Evolutionary conservation across 1,284 basidiomycete genomes (phyloP).

Genomic region (Bjerkandera adusta): DNA sequence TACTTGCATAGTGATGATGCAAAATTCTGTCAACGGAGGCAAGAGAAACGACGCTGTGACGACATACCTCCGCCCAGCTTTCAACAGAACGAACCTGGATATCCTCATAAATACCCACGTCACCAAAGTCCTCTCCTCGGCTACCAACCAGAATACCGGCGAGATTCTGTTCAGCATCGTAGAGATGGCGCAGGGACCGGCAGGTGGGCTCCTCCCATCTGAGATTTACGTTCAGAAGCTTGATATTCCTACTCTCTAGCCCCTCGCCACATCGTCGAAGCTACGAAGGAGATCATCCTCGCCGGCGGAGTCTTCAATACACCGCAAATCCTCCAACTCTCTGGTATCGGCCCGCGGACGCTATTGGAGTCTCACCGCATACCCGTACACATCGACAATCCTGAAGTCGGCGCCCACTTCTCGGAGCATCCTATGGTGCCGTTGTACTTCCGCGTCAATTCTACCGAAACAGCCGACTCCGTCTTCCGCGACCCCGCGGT

Average conservation of each 20-base stretch:
- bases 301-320: conserved; percentile 33
- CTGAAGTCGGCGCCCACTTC: conserved; percentile 33
- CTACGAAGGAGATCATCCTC: conserved; percentile 26
- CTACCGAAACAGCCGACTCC: conserved; percentile 23
- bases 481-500: conserved; percentile 20
- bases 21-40: conserved; percentile 17
- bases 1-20: conserved; percentile 5
- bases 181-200: conserved; percentile 15
- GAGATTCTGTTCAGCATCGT: conserved; percentile 11
- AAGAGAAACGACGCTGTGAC: conserved; percentile 19
- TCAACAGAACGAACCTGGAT: conserved; percentile 26
- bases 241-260: background rate
- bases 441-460: conserved; percentile 22
- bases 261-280: background rate
- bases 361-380: conserved; percentile 23
- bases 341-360: conserved; percentile 20
- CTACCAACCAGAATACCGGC: background rate
- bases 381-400: conserved; percentile 28
- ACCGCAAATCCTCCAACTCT: conserved; percentile 28
- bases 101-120: conserved; percentile 31
- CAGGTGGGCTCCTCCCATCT: conserved; percentile 11
- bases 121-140: conserved; percentile 21
- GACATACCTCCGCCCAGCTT: conserved; percentile 20
- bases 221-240: background rate
- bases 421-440: conserved; percentile 34